A percentile compares a stretch with the other conserved stretches of the same genome.
Conservation (phyloP, 176 grass and related monocot genomes). For the Neostapfia colusana region DNA sequence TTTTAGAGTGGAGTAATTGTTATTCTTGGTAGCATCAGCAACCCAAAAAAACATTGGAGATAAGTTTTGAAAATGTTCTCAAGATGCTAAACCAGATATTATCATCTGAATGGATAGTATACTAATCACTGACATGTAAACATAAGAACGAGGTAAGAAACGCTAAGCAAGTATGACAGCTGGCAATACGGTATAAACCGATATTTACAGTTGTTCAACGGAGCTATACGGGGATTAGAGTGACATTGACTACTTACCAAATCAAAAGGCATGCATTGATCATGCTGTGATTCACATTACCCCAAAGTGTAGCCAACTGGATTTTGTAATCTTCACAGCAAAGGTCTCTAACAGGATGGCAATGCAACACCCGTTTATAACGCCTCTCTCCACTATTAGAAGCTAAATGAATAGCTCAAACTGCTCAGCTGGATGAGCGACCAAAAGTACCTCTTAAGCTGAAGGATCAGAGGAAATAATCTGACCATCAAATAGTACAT, state of each 20-base stretch:
- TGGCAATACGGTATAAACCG: neutral
- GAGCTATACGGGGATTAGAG: neutral
- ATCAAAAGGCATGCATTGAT: conserved; percentile 16
- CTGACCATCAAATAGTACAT: conserved; percentile 22
- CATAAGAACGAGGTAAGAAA: neutral
- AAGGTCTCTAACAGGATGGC: neutral
- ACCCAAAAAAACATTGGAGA: conserved; percentile 2
- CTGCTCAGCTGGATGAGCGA: conserved; percentile 17
- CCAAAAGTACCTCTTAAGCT: neutral
- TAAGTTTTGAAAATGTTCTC: conserved; percentile 4
- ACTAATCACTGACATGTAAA: neutral
- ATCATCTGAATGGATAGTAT: neutral
- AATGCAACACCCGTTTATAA: neutral
- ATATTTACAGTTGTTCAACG: neutral
- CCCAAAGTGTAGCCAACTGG: conserved; percentile 1
- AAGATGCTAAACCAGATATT: neutral
- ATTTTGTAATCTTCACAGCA: neutral
- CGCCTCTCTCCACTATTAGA: conserved; percentile 7
- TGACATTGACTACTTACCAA: conserved; percentile 29
- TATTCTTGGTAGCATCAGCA: neutral
- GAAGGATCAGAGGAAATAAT: conserved; percentile 20
- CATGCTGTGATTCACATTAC: neutral
- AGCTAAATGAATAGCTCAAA: conserved; percentile 19
- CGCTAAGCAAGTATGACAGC: neutral
- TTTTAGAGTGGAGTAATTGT: neutral